Percentiles rank a stretch among this genome's conserved stretches.
Conservation (phyloP, 768 basidiomycete species). For the Suillus discolor region DNA sequence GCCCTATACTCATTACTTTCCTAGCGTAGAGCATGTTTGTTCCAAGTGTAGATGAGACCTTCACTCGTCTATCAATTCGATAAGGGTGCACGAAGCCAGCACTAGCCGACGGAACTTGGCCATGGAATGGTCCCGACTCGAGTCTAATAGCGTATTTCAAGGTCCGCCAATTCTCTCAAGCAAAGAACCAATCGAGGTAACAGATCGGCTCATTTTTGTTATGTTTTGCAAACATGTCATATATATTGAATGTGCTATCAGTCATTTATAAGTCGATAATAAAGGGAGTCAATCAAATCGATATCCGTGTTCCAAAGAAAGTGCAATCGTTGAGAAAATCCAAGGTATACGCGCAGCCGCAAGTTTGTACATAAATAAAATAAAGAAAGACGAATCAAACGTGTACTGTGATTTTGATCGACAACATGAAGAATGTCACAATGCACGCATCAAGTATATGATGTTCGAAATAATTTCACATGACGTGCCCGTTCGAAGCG, state of each 20-base stretch:
- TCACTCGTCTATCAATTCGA: not conserved
- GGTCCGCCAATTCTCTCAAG: too few relatives aligned
- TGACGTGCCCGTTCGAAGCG: not conserved
- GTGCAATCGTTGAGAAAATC: not conserved
- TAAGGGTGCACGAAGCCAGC: not conserved
- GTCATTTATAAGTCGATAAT: not conserved
- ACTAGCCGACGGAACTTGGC: too few relatives aligned
- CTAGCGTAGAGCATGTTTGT: not conserved
- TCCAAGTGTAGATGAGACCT: not conserved
- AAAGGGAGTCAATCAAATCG: not conserved
- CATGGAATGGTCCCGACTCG: too few relatives aligned
- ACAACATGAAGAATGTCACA: conserved; percentile 5
- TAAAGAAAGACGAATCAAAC: not conserved
- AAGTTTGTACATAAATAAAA: not conserved
- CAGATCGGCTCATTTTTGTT: too few relatives aligned
- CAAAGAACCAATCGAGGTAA: too few relatives aligned
- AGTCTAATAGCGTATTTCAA: not conserved
- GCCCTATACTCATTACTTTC: not conserved
- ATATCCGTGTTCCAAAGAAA: not conserved
- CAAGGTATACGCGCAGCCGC: conserved; percentile 2
- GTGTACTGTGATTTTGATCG: conserved; percentile 3
- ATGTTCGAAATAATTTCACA: not conserved
- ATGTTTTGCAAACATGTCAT: too few relatives aligned
- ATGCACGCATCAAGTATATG: not conserved
- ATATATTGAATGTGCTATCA: too few relatives aligned